A percentile compares a stretch with the other conserved stretches of the same genome.
These are phyloP conservation scores for Fusarium stilboides DNA, from an alignment of 2,329 filamentous ascomycete species.

Conservation along the genomic window DNA sequence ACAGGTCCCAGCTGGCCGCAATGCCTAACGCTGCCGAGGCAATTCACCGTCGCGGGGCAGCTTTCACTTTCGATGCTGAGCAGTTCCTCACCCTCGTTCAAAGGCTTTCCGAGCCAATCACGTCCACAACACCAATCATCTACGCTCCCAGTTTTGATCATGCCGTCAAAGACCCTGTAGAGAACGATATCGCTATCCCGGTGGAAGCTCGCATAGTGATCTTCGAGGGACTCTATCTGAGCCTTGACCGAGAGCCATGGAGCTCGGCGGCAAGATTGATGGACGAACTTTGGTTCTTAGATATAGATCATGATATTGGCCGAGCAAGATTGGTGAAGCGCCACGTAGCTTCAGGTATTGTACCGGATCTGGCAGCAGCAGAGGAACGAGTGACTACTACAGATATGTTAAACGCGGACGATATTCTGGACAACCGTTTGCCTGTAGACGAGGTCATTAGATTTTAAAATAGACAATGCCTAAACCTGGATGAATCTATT, in stretches of 20 bases:
- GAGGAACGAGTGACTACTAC: too few relatives aligned
- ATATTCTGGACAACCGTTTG: too few relatives aligned
- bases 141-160: constrained; percentile 61
- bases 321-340: too few relatives aligned
- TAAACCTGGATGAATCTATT: too few relatives aligned
- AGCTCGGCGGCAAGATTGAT: constrained; percentile 59
- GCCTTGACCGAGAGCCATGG: constrained; percentile 63
- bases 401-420: too few relatives aligned
- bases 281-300: constrained; percentile 55
- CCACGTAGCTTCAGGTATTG: too few relatives aligned
- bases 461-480: too few relatives aligned
- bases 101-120: constrained; percentile 21
- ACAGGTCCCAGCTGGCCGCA: neutral
- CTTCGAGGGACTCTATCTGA: constrained; percentile 67
- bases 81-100: constrained; percentile 44
- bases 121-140: constrained; percentile 32
- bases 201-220: constrained; percentile 64
- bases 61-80: constrained; percentile 53
- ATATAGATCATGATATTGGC: too few relatives aligned
- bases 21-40: constrained; percentile 46
- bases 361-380: too few relatives aligned
- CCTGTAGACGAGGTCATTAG: too few relatives aligned
- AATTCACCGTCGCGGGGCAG: constrained; percentile 50
- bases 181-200: constrained; percentile 33
- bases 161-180: constrained; percentile 9